Evolutionary conservation across 2,329 filamentous ascomycete species (phyloP).

Genomic region (Zymoseptoria tritici): DNA sequence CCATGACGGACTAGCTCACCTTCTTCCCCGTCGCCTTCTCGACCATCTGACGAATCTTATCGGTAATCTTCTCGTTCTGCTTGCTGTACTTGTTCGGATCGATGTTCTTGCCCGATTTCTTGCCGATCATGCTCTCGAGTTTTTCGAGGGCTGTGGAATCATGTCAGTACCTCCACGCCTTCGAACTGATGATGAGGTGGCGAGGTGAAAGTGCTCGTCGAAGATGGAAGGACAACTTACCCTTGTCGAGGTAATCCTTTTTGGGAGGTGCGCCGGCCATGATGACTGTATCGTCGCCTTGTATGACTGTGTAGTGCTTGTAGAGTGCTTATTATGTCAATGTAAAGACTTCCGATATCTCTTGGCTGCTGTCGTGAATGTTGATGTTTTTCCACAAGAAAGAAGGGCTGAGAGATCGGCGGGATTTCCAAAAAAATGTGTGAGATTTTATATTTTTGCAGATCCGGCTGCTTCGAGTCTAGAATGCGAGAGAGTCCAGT

Average conservation of each 20-base stretch:
- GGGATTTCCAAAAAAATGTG: neutral
- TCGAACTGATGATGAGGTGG: neutral
- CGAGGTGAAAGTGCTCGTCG: neutral
- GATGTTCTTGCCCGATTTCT: constrained; percentile 6
- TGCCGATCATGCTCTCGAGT: constrained; percentile 1
- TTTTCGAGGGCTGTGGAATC: neutral
- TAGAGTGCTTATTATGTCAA: neutral
- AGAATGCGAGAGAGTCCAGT: neutral
- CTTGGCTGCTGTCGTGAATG: neutral
- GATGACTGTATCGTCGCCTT: neutral
- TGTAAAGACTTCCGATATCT: neutral
- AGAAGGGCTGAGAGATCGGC: neutral
- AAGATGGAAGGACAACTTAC: neutral
- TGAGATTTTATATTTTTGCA: no score
- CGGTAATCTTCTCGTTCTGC: constrained; percentile 22
- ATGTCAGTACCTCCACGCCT: neutral
- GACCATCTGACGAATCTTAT: constrained; percentile 18
- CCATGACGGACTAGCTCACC: no score
- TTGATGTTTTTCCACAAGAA: neutral
- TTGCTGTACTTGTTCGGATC: constrained; percentile 15
- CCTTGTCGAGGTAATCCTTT: constrained; percentile 22
- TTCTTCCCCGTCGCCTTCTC: constrained; percentile 24
- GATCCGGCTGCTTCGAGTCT: no score
- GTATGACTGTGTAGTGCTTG: no score
- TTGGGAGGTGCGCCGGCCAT: constrained; percentile 1